Evolutionary conservation across 768 basidiomycete species (phyloP).

Genomic region (Asterophora lycoperdoides): DNA sequence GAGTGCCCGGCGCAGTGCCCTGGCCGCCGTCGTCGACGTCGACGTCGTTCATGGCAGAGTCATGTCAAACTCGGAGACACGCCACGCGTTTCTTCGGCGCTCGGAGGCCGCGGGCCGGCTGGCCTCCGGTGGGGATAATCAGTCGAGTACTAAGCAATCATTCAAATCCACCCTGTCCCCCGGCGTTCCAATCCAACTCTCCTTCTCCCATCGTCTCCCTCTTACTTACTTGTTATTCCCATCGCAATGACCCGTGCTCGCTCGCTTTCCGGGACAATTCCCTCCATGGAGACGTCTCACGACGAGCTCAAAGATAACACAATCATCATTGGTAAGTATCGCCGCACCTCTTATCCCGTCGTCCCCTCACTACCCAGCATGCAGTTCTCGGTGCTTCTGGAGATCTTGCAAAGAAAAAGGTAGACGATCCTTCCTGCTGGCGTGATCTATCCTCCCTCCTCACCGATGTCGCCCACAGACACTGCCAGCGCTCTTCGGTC

Average conservation of each 20-base stretch:
- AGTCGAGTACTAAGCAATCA: constrained; percentile 7
- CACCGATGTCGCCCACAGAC: constrained; percentile 51
- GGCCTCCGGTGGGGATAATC: constrained; percentile 10
- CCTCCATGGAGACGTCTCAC: constrained; percentile 77
- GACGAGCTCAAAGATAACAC: constrained; percentile 84
- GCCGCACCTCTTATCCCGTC: constrained; percentile 15
- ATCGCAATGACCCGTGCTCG: constrained; percentile 44
- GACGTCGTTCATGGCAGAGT: too few species aligned
- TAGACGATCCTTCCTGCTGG: constrained; percentile 20
- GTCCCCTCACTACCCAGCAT: constrained; percentile 11
- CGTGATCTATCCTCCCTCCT: constrained; percentile 8
- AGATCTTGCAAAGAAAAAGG: constrained; percentile 99
- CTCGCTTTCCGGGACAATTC: constrained; percentile 76
- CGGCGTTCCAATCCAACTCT: constrained; percentile 3
- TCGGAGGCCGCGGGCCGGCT: constrained; percentile 8
- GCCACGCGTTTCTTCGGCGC: too few species aligned
- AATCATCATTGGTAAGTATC: constrained; percentile 71
- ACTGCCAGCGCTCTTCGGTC: constrained; percentile 89
- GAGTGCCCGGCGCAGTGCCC: constrained; percentile 28
- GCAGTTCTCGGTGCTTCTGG: constrained; percentile 93
- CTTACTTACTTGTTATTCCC: constrained; percentile 13
- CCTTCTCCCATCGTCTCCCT: constrained; percentile 13
- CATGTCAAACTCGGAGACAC: too few species aligned
- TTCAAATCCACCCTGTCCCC: constrained; percentile 15
- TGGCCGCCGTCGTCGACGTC: constrained; percentile 18